These are phyloP conservation scores for Penicillium paradoxum DNA, from an alignment of 495 filamentous ascomycete genomes.

Conservation along the genomic window DNA sequence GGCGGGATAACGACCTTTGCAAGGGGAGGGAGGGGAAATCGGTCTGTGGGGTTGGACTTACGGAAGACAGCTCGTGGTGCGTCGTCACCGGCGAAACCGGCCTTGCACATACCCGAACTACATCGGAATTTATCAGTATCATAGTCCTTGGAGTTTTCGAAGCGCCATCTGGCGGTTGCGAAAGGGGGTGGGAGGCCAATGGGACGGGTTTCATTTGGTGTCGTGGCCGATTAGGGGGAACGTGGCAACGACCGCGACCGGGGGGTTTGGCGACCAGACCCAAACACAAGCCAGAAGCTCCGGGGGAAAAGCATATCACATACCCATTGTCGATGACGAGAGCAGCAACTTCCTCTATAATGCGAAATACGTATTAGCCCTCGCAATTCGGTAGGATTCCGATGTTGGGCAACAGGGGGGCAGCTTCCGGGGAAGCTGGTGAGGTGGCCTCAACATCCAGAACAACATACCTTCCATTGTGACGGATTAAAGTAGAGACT, in stretches of 20 bases:
- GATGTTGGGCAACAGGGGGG: slow-evolving; percentile 5
- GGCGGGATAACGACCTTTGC: slow-evolving; percentile 13
- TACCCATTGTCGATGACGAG: slow-evolving; percentile 99
- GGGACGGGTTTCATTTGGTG: slow-evolving; percentile 14
- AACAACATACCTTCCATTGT: slow-evolving; percentile 74
- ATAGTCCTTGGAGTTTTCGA: slow-evolving; percentile 1
- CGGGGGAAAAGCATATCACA: slow-evolving; percentile 37
- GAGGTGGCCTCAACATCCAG: slow-evolving; percentile 30
- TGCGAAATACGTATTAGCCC: slow-evolving; percentile 49
- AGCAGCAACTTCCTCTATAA: slow-evolving; percentile 97
- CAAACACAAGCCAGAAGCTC: slow-evolving; percentile 22
- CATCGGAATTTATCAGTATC: slow-evolving; percentile 46
- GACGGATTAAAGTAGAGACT: slow-evolving; percentile 28
- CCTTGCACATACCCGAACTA: slow-evolving; percentile 99
- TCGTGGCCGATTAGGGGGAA: slow-evolving; percentile 15
- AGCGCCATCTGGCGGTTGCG: slow-evolving; percentile 4
- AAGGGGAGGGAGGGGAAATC: slow-evolving; percentile 14
- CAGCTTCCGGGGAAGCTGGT: slow-evolving; percentile 28
- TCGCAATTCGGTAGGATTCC: neutral
- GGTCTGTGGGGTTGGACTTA: slow-evolving; percentile 60
- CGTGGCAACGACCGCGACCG: slow-evolving; percentile 26
- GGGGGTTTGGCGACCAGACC: slow-evolving; percentile 15
- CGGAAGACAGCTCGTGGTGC: slow-evolving; percentile 99
- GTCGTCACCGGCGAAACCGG: slow-evolving; percentile 99
- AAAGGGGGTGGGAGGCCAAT: slow-evolving; percentile 11